Base-by-base conservation (phyloP, 768 basidiomycete genomes). In the Mrakia gelida region DNA sequence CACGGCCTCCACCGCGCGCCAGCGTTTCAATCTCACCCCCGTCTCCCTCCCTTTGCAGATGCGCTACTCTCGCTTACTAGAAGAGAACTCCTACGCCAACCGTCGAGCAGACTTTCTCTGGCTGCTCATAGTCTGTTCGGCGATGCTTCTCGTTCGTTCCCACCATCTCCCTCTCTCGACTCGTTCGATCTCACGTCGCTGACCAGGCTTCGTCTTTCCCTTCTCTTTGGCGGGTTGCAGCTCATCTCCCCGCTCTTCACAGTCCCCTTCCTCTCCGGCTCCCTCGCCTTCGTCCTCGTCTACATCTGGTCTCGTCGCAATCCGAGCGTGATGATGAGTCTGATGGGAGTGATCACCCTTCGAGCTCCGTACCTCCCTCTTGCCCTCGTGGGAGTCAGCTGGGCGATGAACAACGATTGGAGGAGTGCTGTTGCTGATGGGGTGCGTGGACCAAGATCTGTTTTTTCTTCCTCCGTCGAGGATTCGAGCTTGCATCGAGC, bases 281-380 rank as follows among this genome's bases (percentile, higher is more conserved):
- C 94, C 0, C 88, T 79, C 30, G 94, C 95, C 0, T 97, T 96
- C 82, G 93, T 96, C 3, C 92, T 96, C 4, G 97, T 98, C 59
- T 99, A 99, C 84, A 87, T 98, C 79, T 99, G 97, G 97, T 94
- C 95, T 26, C 87, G 96, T 74, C 88, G 95, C 30, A 96, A 99
- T 83, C 95, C 96, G 4, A 90, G 91, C 6, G 93, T 94, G 5
- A 93, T 94, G n/a, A 94, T 99, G 77, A 95, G 94, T 3, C 89
- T 99, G 23, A 97, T 99, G 81, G 96, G 96, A 13, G 86, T 98
- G 38, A 88, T 98, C 82, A 98, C 93, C 83, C 84, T 99, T 82
- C 92, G 93, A 0, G 96, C 96, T 0, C 94, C 96, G 0, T 98
- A 99, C 84, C 90, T 99, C 9, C 96, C 96, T 3, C 85, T 95